These are phyloP conservation scores for Leccinum fibrillosum DNA, from an alignment of 768 basidiomycete species.

Conservation along the genomic window DNA sequence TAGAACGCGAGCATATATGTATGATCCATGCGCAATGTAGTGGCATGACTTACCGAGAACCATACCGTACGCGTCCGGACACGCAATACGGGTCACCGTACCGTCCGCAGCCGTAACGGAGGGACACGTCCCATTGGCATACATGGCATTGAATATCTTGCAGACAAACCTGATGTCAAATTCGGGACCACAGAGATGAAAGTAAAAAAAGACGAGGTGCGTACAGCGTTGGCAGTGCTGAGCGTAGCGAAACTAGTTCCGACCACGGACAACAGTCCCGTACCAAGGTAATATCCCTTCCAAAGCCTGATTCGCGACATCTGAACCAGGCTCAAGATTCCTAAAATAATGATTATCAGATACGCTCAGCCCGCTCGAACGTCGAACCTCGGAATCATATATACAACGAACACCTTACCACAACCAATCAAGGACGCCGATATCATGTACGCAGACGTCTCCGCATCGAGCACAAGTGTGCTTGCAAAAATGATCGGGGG, in stretches of 20 bases:
- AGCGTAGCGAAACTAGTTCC: slow-evolving; percentile 38
- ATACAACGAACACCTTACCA: slow-evolving; percentile 40
- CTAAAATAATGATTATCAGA: slow-evolving; percentile 29
- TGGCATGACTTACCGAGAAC: slow-evolving; percentile 50
- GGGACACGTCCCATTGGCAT: slow-evolving; percentile 75
- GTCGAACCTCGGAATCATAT: not conserved
- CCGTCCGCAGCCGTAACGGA: slow-evolving; percentile 56
- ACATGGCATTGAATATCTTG: slow-evolving; percentile 75
- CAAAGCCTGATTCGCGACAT: slow-evolving; percentile 69
- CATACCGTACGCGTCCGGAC: slow-evolving; percentile 80
- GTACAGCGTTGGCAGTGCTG: slow-evolving; percentile 64
- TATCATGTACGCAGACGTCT: slow-evolving; percentile 71
- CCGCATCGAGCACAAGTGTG: slow-evolving; percentile 53
- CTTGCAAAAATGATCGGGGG: slow-evolving; percentile 80
- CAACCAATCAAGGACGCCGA: slow-evolving; percentile 79
- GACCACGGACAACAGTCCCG: slow-evolving; percentile 79
- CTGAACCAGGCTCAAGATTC: slow-evolving; percentile 73
- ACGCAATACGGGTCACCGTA: slow-evolving; percentile 52
- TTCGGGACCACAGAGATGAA: not conserved
- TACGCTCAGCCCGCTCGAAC: not conserved
- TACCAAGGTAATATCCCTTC: slow-evolving; percentile 65
- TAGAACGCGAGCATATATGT: not conserved
- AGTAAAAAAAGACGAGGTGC: slow-evolving; percentile 16
- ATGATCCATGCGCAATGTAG: not conserved
- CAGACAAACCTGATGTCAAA: not conserved